These are phyloP conservation scores for Rhodomyrtus psidioides DNA, from an alignment of 441 rosid genomes.

Conservation along the genomic window DNA sequence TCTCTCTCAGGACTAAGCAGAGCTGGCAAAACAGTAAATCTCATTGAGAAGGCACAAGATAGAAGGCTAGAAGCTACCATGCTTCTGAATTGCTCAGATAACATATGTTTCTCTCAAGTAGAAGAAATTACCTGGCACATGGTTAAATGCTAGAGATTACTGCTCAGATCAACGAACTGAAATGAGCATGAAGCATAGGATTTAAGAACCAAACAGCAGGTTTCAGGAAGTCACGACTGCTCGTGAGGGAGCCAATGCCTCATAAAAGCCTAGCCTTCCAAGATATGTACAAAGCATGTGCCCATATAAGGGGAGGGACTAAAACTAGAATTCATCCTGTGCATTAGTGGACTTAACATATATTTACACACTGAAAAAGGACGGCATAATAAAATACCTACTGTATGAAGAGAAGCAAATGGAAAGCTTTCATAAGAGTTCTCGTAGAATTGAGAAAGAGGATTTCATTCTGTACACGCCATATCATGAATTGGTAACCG, in stretches of 20 bases:
- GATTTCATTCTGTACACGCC: background rate
- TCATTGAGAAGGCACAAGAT: background rate
- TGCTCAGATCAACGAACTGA: background rate
- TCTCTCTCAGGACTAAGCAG: background rate
- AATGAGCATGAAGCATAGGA: background rate
- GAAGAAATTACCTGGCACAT: background rate
- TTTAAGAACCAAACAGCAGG: background rate
- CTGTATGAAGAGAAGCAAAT: background rate
- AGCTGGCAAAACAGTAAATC: background rate
- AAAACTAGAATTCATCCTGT: background rate
- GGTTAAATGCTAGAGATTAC: background rate
- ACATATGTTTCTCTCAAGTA: background rate
- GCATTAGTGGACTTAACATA: background rate
- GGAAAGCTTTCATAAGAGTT: background rate
- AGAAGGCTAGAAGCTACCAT: background rate
- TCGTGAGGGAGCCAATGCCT: background rate
- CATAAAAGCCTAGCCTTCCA: background rate
- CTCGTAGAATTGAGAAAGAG: background rate
- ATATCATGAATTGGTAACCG: background rate
- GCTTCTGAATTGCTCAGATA: background rate
- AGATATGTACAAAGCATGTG: background rate
- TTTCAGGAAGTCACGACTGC: background rate
- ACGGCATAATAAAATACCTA: background rate
- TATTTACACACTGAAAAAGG: background rate
- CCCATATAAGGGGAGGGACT: background rate